These are phyloP conservation scores for Apophysomyces trapeziformis DNA, from an alignment of 371 early-diverging fungal genomes.

Conservation along the genomic window DNA sequence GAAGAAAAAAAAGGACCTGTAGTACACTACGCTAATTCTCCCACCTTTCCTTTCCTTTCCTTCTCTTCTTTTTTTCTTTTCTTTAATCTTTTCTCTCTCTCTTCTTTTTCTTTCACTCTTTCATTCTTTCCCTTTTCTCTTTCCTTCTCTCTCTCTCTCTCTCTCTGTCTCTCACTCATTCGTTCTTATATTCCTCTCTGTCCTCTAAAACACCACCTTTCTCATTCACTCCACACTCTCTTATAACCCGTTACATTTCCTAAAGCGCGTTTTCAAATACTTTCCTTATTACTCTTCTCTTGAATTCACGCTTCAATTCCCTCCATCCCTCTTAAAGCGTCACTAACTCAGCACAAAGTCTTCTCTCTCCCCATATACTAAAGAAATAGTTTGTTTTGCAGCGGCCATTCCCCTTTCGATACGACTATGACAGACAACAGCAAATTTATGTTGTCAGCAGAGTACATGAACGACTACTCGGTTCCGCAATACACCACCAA, in stretches of 20 bases:
- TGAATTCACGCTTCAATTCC: neutral
- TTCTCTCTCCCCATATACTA: neutral
- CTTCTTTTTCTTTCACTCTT: neutral
- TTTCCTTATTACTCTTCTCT: neutral
- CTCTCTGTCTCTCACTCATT: neutral
- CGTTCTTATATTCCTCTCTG: neutral
- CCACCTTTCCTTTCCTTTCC: neutral
- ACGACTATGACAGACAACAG: constrained; percentile 9
- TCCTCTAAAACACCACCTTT: neutral
- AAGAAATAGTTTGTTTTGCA: neutral
- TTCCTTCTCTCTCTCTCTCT: neutral
- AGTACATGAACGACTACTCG: constrained; percentile 17
- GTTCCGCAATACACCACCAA: constrained; percentile 13
- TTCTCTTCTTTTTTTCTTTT: neutral
- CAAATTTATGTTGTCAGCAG: constrained; percentile 17
- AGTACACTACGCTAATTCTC: neutral
- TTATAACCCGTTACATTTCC: neutral
- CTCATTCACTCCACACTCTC: neutral
- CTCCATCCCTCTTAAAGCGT: neutral
- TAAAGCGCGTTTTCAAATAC: neutral
- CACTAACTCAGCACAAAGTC: constrained; percentile 5
- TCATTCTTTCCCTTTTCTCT: neutral
- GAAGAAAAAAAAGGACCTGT: neutral
- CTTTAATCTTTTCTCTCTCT: neutral
- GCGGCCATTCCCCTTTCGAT: neutral